A percentile compares a stretch with the other conserved stretches of the same genome.
phyloP scores from a whole-genome alignment of 2,329 filamentous ascomycete species.

The Microdochium bolleyi region DNA sequence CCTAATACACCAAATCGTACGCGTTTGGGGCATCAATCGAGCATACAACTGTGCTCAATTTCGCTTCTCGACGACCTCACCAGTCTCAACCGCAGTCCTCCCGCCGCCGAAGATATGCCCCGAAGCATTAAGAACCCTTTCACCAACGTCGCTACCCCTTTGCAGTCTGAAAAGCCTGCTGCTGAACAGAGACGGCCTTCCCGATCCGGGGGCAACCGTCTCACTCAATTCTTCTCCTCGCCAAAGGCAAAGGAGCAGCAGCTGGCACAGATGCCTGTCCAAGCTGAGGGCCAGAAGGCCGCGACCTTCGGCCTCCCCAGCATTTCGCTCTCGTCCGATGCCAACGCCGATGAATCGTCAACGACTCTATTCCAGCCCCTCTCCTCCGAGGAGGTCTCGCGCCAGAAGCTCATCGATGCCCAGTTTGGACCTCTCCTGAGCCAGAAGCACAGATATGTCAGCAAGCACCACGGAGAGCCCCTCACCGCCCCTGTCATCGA shows the following conservation, averaged over 20 bases:
- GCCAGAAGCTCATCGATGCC: constrained; percentile 70
- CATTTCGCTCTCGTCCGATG: constrained; percentile 72
- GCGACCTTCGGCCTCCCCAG: constrained; percentile 63
- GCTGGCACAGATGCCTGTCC: constrained; percentile 59
- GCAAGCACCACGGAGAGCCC: constrained; percentile 73
- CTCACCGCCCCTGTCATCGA: constrained; percentile 84
- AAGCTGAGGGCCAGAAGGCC: constrained; percentile 39
- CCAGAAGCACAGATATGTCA: constrained; percentile 78
- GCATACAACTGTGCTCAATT: constrained; percentile 1
- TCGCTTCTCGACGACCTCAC: constrained; percentile 3
- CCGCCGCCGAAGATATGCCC: constrained; percentile 38
- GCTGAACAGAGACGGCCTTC: constrained; percentile 49
- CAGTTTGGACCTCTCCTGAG: constrained; percentile 85
- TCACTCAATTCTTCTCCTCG: constrained; percentile 76
- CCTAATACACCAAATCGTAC: background rate
- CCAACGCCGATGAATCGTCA: constrained; percentile 61
- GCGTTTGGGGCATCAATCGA: background rate
- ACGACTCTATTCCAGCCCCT: constrained; percentile 84
- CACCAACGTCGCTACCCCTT: constrained; percentile 38
- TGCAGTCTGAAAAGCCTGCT: constrained; percentile 33
- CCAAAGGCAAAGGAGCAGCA: constrained; percentile 68
- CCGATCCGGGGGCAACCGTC: constrained; percentile 63
- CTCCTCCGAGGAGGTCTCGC: constrained; percentile 72
- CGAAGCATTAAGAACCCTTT: constrained; percentile 52
- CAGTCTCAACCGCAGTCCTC: constrained; percentile 10